Percentiles rank a stretch among this genome's conserved stretches.
Evolutionary conservation across 305 asterid species (phyloP).

Genomic region (Galium porrigens): DNA sequence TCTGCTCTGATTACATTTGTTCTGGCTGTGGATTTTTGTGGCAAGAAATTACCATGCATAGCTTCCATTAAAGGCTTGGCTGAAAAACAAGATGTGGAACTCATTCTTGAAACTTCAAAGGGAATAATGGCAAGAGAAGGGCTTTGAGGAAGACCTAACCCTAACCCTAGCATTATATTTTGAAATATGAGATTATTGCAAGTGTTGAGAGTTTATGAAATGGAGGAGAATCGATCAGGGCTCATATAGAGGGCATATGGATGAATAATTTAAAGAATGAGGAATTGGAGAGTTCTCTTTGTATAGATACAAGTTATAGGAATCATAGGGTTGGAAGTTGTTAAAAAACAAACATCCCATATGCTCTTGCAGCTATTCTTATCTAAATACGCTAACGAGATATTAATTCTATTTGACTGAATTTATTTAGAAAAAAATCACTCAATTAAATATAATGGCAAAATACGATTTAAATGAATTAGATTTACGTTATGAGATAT

Average conservation of each 20-base stretch:
- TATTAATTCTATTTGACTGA: too few species aligned
- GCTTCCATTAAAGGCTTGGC: conserved; percentile 16
- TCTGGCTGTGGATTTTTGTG: conserved; percentile 3
- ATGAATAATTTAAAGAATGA: neutral
- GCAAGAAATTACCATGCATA: conserved; percentile 11
- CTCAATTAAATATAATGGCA: too few species aligned
- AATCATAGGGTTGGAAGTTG: neutral
- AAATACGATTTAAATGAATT: too few species aligned
- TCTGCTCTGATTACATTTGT: conserved; percentile 23
- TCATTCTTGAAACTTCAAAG: conserved; percentile 22
- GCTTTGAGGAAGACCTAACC: neutral
- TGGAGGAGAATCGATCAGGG: neutral
- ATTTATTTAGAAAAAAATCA: too few species aligned
- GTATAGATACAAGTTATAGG: neutral
- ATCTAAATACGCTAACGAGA: too few species aligned
- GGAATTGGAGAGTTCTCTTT: neutral
- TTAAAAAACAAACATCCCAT: neutral
- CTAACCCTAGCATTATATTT: neutral
- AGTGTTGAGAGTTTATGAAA: neutral
- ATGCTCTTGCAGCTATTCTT: neutral
- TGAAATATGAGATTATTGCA: neutral
- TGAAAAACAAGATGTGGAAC: conserved; percentile 22
- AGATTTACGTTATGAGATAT: too few species aligned
- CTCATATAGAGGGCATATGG: neutral
- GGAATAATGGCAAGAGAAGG: conserved; percentile 5